Percentiles rank a stretch among this genome's conserved stretches.
Evolutionary conservation across 495 filamentous ascomycete species (phyloP).

Genomic region (Penicillium bovifimosum): DNA sequence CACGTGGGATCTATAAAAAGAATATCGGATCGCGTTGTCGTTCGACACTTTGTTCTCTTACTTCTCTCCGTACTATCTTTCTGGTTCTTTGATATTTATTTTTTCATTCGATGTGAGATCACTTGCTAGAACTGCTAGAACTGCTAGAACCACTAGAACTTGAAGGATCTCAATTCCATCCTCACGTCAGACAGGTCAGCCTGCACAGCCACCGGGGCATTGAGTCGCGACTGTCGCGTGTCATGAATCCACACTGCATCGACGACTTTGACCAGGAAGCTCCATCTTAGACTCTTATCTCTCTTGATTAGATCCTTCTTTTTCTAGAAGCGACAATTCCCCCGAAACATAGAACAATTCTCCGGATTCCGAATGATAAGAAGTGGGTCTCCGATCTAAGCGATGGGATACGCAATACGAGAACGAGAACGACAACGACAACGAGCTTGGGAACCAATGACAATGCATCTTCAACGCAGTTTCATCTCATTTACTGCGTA

Average conservation of each 20-base stretch:
- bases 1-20: conserved; percentile 7
- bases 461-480: neutral
- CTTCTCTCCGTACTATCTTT: neutral
- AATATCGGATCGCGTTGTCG: neutral
- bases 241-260: too few species aligned
- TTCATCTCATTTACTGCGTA: conserved; percentile 3
- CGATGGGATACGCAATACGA: conserved; percentile 18
- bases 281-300: too few species aligned
- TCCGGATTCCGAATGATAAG: neutral
- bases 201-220: too few species aligned
- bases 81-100: neutral
- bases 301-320: too few species aligned
- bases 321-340: too few species aligned
- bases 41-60: neutral
- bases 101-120: neutral
- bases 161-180: too few species aligned
- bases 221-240: too few species aligned
- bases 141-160: too few species aligned
- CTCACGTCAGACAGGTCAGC: too few species aligned
- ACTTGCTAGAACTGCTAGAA: neutral
- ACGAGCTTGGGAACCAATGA: conserved; percentile 25
- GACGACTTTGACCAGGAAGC: too few species aligned
- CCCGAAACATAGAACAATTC: neutral
- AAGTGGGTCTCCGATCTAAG: conserved; percentile 2
- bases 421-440: conserved; percentile 24